Evolutionary conservation across 2,329 filamentous ascomycete genomes (phyloP), one percentile per base, ranked within the genome.

Genomic region (Pyrenophora teres): DNA sequence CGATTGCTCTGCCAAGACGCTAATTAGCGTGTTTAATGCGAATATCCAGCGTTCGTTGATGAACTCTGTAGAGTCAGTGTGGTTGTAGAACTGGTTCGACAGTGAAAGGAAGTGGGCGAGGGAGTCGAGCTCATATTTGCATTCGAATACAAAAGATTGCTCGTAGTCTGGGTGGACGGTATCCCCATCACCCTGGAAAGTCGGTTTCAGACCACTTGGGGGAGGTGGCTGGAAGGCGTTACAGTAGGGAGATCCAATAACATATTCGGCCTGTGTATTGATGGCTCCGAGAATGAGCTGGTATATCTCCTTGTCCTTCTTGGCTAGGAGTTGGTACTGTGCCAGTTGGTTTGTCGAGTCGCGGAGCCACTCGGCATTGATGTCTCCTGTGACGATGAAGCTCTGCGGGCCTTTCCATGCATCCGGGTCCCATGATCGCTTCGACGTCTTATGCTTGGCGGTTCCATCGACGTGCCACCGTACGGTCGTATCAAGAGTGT

Each of bases 71-170:
- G 90, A 93, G 2, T 82, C 82, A 0, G 91, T 95, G 67, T 90
- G 83, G 33, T 88, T 84, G 75, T 94, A 82, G 75, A 96, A 97
- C 63, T 96, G 87, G 65, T 96, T 97, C 15, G 82, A 84, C 2
- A 99, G 77, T 0, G 89, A 86, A 5, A 99, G 81, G 72, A 99
- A 99, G 69, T 95, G 88, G 0, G 92, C 94, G 0, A 99, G 81
- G 7, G 92, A 97, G 76, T 99, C 94, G 18, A 99, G 85, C 77
- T 99, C 94, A 75, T 97, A 99, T 76, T 99, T 99, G 83, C 94
- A 99, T 75, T 99, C 94, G 60, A 97, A 99, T 3, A 99, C 94
- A 41, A 87, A 83, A 0, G 81, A 84, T 0, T 88, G 88, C 67
- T 97, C 92, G 69, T 96, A 97, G 0, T 81, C 80, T 0, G 94